Evolutionary conservation across 306 rosid species (phyloP), one percentile per base, ranked within the genome.

Genomic region (Cucurbita argyrosperma): DNA sequence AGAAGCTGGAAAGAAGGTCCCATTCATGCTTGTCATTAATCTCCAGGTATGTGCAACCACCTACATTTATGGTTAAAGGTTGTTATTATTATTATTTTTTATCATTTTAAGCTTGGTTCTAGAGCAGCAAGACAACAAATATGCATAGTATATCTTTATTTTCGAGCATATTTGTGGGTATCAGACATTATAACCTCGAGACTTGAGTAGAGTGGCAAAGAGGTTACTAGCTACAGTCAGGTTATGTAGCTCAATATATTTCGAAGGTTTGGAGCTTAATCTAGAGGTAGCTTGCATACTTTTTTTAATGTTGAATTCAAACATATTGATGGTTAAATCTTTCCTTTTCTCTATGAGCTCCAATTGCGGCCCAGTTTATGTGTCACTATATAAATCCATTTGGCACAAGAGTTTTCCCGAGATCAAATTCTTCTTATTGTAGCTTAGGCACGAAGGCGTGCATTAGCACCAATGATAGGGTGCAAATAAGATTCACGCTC

Each of bases 1-100:
- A 12, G 89, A 88, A 80, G 83, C 84, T 5, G 96, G 98, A 72
- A 90, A 85, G 80, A 94, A 82, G 79, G 88, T 90, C 59, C 98
- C 98, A 11, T 89, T 94, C 68, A 21, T 94, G 66, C 90, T 94
- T 49, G 83, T 94, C 75, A 61, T 94, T 51, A 94, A 94, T 82
- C 90, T 94, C 74, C 97, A 90, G 98, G 98, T 94, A 85, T 82
- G 82, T 59, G 19, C 59, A 60, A 19, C 55, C 43, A 53, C 74
- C 57, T 13, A 50, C 7, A 39, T 63, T 16, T 39, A 63, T 38
- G 50, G 13, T 37, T 40, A 1, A 60, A 5, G 4, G 4, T 8
- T n/a, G 15, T 56, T 57, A 1, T 21, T 21, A 4, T 23, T 57
- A 16, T 54, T 26, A 46, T 35, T 63, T 62, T 16, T 63, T 63